These are phyloP conservation scores for Suillus bovinus DNA, from an alignment of 768 basidiomycete species.

Conservation along the genomic window DNA sequence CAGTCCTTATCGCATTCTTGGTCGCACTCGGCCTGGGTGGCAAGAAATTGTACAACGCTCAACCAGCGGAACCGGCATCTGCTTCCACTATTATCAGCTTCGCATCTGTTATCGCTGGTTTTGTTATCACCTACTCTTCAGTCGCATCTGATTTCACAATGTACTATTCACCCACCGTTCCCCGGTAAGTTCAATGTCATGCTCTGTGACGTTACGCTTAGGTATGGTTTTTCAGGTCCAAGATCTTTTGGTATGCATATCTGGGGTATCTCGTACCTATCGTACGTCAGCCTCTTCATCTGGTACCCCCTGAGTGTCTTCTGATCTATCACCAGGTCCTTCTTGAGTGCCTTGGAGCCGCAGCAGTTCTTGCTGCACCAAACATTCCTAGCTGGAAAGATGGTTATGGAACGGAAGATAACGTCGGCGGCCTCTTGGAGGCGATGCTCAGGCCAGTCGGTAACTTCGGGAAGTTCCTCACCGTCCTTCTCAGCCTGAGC, in stretches of 20 bases:
- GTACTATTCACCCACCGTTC: conserved; percentile 60
- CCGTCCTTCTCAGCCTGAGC: conserved; percentile 72
- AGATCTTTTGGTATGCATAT: conserved; percentile 66
- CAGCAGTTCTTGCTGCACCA: conserved; percentile 58
- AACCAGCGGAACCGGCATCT: conserved; percentile 51
- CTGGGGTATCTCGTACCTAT: conserved; percentile 63
- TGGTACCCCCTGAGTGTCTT: conserved; percentile 2
- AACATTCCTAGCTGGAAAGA: conserved; percentile 54
- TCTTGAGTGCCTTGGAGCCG: conserved; percentile 64
- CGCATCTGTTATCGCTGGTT: conserved; percentile 70
- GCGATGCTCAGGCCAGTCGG: conserved; percentile 63
- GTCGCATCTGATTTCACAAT: conserved; percentile 74
- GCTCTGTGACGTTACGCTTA: conserved; percentile 11
- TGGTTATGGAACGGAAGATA: conserved; percentile 54
- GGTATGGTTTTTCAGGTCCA: conserved; percentile 39
- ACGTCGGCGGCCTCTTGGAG: conserved; percentile 61
- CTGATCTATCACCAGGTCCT: conserved; percentile 26
- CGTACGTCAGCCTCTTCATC: conserved; percentile 43
- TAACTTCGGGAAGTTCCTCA: conserved; percentile 69
- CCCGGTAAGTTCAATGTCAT: conserved; percentile 44
- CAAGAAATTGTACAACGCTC: conserved; percentile 57
- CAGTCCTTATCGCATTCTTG: conserved; percentile 71
- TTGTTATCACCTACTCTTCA: conserved; percentile 61
- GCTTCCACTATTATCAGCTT: conserved; percentile 60
- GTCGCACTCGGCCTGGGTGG: conserved; percentile 75